Conservation (phyloP, 228 moss, liverwort and hornwort species). For the Sphagnum magellanicum region DNA sequence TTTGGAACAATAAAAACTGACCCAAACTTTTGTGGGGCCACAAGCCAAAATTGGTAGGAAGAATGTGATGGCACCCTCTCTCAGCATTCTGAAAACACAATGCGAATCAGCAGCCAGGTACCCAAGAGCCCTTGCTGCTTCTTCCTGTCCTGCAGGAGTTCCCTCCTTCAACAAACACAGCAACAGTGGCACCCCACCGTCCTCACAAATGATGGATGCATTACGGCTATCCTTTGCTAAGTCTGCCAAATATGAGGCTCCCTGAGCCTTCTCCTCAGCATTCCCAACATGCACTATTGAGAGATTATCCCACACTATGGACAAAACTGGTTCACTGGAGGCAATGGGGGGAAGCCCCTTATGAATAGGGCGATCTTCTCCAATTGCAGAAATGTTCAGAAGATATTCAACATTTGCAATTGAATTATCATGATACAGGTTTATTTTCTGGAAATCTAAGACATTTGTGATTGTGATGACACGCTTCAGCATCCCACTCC, state of each 20-base stretch:
- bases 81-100: conserved; percentile 19
- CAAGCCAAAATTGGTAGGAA: conserved; percentile 26
- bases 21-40: conserved; percentile 42
- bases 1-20: neutral
- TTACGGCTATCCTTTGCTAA: conserved; percentile 28
- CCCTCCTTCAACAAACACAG: conserved; percentile 26
- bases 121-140: conserved; percentile 34
- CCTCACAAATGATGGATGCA: conserved; percentile 34
- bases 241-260: conserved; percentile 19
- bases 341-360: conserved; percentile 33
- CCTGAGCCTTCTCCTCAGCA: conserved; percentile 11
- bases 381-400: conserved; percentile 30
- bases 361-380: conserved; percentile 26
- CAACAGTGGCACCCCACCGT: conserved; percentile 33
- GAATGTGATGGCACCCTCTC: conserved; percentile 23
- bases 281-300: conserved; percentile 26
- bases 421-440: conserved; percentile 24
- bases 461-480: conserved; percentile 32
- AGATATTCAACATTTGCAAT: conserved; percentile 29
- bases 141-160: conserved; percentile 25
- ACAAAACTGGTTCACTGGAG: conserved; percentile 29
- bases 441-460: conserved; percentile 21
- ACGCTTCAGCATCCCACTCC: conserved; percentile 28
- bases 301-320: conserved; percentile 31
- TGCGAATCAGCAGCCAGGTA: conserved; percentile 16